Evolutionary conservation across 208 protist genomes (phyloP), one percentile per base, ranked within the genome.

Genomic region (Acanthamoeba rhysodes): DNA sequence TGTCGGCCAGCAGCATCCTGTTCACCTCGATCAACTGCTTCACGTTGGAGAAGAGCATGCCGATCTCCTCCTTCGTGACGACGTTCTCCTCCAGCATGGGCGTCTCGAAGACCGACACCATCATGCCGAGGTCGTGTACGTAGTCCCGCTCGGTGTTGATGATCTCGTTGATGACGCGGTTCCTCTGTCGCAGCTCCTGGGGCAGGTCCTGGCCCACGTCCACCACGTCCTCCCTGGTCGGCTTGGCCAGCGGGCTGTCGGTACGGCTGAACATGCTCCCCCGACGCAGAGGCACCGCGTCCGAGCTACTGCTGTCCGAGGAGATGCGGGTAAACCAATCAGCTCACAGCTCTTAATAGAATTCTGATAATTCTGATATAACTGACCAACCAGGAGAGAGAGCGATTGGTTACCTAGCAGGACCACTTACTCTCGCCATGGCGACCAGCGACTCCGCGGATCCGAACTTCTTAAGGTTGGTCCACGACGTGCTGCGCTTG

Each of bases 141-240:
- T 94, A 94, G 68, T 94, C 90, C 22, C 90, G 41, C 18, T 94
- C 90, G 22, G 90, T 94, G 68, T 94, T 94, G 72, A 94, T 22
- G 53, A 94, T 94, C 34, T 94, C 90, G 72, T 94, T 94, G 64
- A 94, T 94, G 20, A 82, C 90, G 5, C 48, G 50, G n/a, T 94
- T 78, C 59, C 59, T 66, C 59, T 66, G 59, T 27, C 59, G 14
- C 59, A 66, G 20, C 22, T 66, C 59, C 59, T 20, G 59, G 59
- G 59, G 20, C 59, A 66, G 59, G 59, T 66, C 59, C 18, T 27
- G 7, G 59, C 59, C 16, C 18, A 66, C 59, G 22, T 66, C 22
- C 59, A 66, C n/a, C 20, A 66, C 59, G 59, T 66, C 22, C 22
- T 66, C 59, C 59, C 24, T 22, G 59, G 24, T 57, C 22, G 59